Conservation (phyloP, 495 filamentous ascomycete genomes). For the Tuber indicum region DNA sequence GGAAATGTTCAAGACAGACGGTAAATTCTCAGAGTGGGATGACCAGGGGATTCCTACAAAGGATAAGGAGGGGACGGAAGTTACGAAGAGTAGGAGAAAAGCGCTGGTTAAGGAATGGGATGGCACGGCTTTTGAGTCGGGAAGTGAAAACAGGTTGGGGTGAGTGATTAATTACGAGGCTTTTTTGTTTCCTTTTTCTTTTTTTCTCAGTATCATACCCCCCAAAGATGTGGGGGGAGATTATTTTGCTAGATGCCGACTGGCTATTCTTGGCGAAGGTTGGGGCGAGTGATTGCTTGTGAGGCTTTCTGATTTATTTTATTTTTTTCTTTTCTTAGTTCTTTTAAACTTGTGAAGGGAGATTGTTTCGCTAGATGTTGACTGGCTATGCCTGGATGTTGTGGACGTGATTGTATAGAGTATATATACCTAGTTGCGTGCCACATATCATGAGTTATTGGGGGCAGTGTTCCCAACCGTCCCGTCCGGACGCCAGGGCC, state of each 20-base stretch:
- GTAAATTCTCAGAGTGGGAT: conserved; percentile 74
- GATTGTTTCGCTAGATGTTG: too few species aligned
- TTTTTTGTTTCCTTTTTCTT: neutral
- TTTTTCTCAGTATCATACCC: too few species aligned
- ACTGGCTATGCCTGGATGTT: too few species aligned
- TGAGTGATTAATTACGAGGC: neutral
- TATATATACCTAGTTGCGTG: neutral
- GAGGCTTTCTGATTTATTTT: too few species aligned
- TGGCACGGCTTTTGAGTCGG: neutral
- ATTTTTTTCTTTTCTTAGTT: too few species aligned
- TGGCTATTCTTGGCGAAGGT: too few species aligned
- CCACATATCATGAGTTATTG: neutral
- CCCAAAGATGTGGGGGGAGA: neutral
- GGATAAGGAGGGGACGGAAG: conserved; percentile 66
- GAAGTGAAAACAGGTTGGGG: neutral
- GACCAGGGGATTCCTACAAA: conserved; percentile 74
- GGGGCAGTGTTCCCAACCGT: too few species aligned
- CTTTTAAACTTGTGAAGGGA: too few species aligned
- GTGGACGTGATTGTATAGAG: neutral
- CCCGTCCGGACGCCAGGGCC: too few species aligned
- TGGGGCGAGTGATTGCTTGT: too few species aligned
- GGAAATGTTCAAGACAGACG: conserved; percentile 63
- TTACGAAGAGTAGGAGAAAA: conserved; percentile 74
- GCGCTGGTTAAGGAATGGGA: conserved; percentile 73
- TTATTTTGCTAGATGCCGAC: neutral